These are phyloP conservation scores for Lachancea sp. DNA, from an alignment of 805 yeast species.

Conservation along the genomic window DNA sequence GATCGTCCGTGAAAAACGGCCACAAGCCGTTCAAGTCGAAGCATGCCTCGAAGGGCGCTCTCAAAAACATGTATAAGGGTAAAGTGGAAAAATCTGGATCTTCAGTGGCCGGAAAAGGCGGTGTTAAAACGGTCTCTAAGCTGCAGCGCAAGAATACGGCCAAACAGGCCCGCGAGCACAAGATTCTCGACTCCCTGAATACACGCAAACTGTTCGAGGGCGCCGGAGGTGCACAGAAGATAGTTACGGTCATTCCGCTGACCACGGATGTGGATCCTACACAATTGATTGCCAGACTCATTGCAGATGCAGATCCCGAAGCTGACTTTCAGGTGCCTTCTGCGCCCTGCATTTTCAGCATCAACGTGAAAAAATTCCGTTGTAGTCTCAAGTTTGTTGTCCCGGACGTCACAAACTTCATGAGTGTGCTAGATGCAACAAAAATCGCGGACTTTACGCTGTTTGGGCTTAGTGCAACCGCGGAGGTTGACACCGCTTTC, in stretches of 20 bases:
- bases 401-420: constrained; percentile 61
- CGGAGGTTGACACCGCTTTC: constrained; percentile 68
- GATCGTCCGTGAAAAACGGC: constrained; percentile 73
- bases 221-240: constrained; percentile 70
- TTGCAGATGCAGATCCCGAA: constrained; percentile 33
- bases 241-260: constrained; percentile 73
- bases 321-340: constrained; percentile 15
- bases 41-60: constrained; percentile 82
- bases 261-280: constrained; percentile 60
- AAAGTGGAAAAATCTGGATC: constrained; percentile 69
- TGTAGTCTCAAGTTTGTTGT: constrained; percentile 65
- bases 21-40: constrained; percentile 89
- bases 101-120: constrained; percentile 23
- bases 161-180: constrained; percentile 68
- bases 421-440: constrained; percentile 76
- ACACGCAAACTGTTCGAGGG: constrained; percentile 75
- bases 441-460: constrained; percentile 85
- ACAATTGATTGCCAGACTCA: constrained; percentile 47
- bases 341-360: constrained; percentile 46
- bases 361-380: constrained; percentile 60
- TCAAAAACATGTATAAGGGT: constrained; percentile 77
- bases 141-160: constrained; percentile 71
- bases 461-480: constrained; percentile 80
- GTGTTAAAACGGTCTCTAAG: constrained; percentile 34
- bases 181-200: constrained; percentile 53